Base-by-base conservation (phyloP, 371 early-diverging fungal species). In the Caulochytrium protostelioides region DNA sequence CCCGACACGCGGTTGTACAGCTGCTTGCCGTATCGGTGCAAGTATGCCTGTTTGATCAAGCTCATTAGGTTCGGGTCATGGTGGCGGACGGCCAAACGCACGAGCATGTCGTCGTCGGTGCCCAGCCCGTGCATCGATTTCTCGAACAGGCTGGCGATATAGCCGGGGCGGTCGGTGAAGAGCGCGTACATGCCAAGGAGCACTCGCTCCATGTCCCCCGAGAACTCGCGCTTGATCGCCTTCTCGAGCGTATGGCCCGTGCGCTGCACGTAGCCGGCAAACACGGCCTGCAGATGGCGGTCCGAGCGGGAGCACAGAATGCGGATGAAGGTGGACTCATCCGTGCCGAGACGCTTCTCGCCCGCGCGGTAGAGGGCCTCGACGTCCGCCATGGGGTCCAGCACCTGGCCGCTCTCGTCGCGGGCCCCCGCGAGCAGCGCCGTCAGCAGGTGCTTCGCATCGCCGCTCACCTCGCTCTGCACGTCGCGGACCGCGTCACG, bases 51-150 rank as follows among this genome's bases (percentile, higher is more conserved):
- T 38, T 66, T 66, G 35, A 66, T 42, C 25, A 34, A 35, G 9
- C 29, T 35, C 57, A 63, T 59, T 15, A 59, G 41, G 2, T 39
- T 38, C 16, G 54, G 59, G 18, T 54, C 39, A n/a, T 64, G 35
- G 35, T 58, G 49, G 15, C 64, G 51, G 19, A 55, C 56, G 6
- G 51, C 28, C 35, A 64, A 33, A 13, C 63, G 55, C 12, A 54
- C 54, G 31, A 67, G 47, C 34, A 43, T 44, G 26, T 40, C 30
- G 22, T 61, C 64, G 23, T 62, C 52, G 23, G 58, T 59, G 27
- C 68, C 68, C 19, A 53, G 22, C 4, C 68, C 68, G 14, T 48
- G 42, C 64, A 67, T 62, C 0, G 64, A 24, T 35, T 59, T 54
- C 34, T 64, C 62, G 40, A 67, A 47, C 28, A 43, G 42, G 22